Percentiles rank a stretch among this genome's conserved stretches.
These are phyloP conservation scores for Scutellaria galericulata DNA, from an alignment of 257 asterid genomes.

Conservation along the genomic window DNA sequence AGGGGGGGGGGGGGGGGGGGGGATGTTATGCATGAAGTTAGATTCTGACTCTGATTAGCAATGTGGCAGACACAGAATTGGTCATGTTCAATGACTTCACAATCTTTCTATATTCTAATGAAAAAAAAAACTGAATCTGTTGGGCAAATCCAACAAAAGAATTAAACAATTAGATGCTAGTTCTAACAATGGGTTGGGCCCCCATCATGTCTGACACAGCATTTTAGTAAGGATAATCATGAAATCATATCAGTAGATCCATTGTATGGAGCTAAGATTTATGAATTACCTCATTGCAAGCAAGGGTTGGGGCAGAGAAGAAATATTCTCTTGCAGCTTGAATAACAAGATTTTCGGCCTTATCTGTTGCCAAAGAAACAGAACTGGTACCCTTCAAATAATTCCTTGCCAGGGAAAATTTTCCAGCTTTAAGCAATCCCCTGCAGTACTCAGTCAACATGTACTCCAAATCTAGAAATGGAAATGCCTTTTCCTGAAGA, in stretches of 20 bases:
- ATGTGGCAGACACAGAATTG: slow-evolving; percentile 8
- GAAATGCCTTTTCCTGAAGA: slow-evolving; percentile 93
- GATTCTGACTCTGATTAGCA: slow-evolving; percentile 16
- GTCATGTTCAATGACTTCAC: slow-evolving; percentile 15
- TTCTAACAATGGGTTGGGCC: neutral
- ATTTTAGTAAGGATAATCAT: neutral
- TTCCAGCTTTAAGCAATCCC: slow-evolving; percentile 97
- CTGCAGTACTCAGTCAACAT: slow-evolving; percentile 92
- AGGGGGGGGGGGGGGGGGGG: neutral
- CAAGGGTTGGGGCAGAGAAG: slow-evolving; percentile 95
- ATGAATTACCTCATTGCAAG: slow-evolving; percentile 80
- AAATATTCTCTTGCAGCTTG: slow-evolving; percentile 99
- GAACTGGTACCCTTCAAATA: slow-evolving; percentile 88
- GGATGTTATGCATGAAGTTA: slow-evolving; percentile 3
- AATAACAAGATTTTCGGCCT: slow-evolving; percentile 94
- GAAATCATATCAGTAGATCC: slow-evolving; percentile 15
- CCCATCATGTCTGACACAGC: neutral
- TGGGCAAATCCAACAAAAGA: slow-evolving; percentile 8
- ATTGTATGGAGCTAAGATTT: slow-evolving; percentile 24
- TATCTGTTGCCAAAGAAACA: slow-evolving; percentile 79
- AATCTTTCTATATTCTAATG: slow-evolving; percentile 6
- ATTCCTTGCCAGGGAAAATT: slow-evolving; percentile 90
- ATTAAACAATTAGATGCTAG: slow-evolving; percentile 19
- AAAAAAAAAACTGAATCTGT: neutral
- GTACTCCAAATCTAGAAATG: slow-evolving; percentile 88